Percentiles rank a stretch among this genome's conserved stretches.
These are phyloP conservation scores for Brassica carinata DNA, from an alignment of 345 rosid genomes.

Conservation along the genomic window DNA sequence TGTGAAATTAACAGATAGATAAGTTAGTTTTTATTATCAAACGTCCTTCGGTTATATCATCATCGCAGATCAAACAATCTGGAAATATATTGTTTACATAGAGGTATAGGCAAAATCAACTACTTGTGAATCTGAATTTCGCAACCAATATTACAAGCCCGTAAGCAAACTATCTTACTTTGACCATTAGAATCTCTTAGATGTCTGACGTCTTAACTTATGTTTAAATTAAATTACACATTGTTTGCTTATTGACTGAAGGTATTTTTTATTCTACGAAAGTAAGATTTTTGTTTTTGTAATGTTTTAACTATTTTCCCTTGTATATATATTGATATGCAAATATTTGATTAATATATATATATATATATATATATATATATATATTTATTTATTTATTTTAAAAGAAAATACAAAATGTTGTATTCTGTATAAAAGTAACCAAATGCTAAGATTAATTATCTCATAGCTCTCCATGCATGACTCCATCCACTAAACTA, in stretches of 20 bases:
- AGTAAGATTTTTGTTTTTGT: background rate
- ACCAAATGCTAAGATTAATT: background rate
- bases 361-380: too few relatives aligned
- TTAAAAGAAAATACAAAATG: too few relatives aligned
- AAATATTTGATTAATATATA: too few relatives aligned
- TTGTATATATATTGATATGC: background rate
- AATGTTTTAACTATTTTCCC: background rate
- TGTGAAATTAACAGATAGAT: background rate
- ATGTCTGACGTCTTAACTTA: too few relatives aligned
- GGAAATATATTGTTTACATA: background rate
- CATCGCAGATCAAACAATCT: background rate
- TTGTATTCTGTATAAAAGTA: background rate
- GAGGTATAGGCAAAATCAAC: background rate
- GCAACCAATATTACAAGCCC: background rate
- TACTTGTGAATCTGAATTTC: background rate
- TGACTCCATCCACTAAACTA: slow-evolving; percentile 6
- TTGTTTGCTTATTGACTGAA: background rate
- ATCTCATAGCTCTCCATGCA: slow-evolving; percentile 4
- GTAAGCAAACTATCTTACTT: background rate
- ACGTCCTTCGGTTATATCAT: background rate
- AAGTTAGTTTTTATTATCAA: background rate
- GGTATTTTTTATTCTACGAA: background rate
- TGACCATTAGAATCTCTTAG: too few relatives aligned
- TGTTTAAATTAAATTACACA: too few relatives aligned
- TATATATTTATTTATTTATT: too few relatives aligned